Evolutionary conservation across 371 early-diverging fungal genomes (phyloP).

Genomic region (Circinella minor): DNA sequence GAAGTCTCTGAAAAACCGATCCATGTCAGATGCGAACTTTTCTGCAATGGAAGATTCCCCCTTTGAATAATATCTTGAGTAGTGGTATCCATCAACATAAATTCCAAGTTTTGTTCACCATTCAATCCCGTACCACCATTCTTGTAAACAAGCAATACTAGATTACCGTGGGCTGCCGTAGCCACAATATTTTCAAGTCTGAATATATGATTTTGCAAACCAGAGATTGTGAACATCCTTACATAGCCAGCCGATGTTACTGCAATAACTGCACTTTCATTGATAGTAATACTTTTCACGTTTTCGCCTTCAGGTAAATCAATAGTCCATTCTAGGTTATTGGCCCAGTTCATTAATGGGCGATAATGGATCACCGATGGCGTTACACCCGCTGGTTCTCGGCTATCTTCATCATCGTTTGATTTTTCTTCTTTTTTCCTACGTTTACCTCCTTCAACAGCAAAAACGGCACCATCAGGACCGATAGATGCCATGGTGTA

Average conservation of each 20-base stretch:
- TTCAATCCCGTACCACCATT: slow-evolving; percentile 30
- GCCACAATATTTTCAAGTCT: slow-evolving; percentile 72
- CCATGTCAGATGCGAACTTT: slow-evolving; percentile 74
- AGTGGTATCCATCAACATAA: slow-evolving; percentile 70
- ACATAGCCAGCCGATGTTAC: slow-evolving; percentile 78
- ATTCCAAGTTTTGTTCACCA: slow-evolving; percentile 64
- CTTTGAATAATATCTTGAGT: slow-evolving; percentile 60
- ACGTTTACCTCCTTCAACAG: slow-evolving; percentile 45
- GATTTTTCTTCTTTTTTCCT: background rate
- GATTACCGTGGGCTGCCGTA: slow-evolving; percentile 57
- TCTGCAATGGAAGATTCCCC: slow-evolving; percentile 70
- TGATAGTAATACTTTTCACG: slow-evolving; percentile 72
- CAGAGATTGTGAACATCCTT: slow-evolving; percentile 78
- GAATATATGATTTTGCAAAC: slow-evolving; percentile 75
- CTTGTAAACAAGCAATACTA: slow-evolving; percentile 39
- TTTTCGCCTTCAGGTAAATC: slow-evolving; percentile 71
- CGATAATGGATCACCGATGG: slow-evolving; percentile 64
- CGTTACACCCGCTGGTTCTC: slow-evolving; percentile 13
- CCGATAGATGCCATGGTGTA: slow-evolving; percentile 79
- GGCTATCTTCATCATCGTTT: background rate
- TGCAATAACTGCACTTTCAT: slow-evolving; percentile 68
- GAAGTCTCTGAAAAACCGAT: slow-evolving; percentile 83
- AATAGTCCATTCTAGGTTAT: slow-evolving; percentile 80
- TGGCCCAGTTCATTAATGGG: slow-evolving; percentile 67
- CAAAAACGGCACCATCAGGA: slow-evolving; percentile 78